Conservation (phyloP, 495 filamentous ascomycete species). For the Xylaria acuta region DNA sequence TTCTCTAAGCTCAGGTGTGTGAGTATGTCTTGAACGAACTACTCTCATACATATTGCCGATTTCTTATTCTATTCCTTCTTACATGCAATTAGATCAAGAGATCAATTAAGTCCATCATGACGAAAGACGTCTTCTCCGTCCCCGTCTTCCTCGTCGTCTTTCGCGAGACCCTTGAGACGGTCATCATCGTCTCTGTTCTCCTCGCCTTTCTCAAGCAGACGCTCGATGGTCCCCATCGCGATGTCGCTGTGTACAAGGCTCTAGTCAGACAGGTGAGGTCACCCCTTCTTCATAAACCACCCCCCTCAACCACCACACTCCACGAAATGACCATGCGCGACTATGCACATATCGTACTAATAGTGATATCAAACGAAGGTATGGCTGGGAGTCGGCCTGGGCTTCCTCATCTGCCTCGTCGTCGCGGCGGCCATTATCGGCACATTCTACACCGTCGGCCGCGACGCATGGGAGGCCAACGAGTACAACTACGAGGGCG, state of each 20-base stretch:
- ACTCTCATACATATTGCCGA: background rate
- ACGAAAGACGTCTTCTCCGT: constrained; percentile 67
- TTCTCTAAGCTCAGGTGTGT: background rate
- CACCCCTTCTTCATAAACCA: background rate
- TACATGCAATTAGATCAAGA: background rate
- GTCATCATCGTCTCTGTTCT: constrained; percentile 83
- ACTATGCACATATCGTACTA: constrained; percentile 18
- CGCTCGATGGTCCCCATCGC: constrained; percentile 63
- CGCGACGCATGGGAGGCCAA: constrained; percentile 67
- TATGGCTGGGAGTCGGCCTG: constrained; percentile 71
- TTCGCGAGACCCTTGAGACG: constrained; percentile 83
- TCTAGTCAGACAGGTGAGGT: constrained; percentile 72
- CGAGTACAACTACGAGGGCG: constrained; percentile 81
- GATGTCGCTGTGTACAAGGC: constrained; percentile 67
- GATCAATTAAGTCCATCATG: constrained; percentile 39
- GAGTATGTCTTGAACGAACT: background rate
- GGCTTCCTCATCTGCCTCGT: constrained; percentile 72
- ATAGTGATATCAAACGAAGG: constrained; percentile 47
- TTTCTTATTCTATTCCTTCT: background rate
- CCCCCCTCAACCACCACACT: background rate
- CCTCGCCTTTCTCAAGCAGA: constrained; percentile 81
- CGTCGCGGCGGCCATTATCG: constrained; percentile 77
- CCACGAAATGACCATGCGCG: background rate
- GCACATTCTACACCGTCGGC: constrained; percentile 76
- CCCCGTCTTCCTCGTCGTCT: constrained; percentile 84